A percentile compares a stretch with the other conserved stretches of the same genome.
phyloP scores from a whole-genome alignment of 1,139 yeast species.

The Sugiyamaella neomexicana region DNA sequence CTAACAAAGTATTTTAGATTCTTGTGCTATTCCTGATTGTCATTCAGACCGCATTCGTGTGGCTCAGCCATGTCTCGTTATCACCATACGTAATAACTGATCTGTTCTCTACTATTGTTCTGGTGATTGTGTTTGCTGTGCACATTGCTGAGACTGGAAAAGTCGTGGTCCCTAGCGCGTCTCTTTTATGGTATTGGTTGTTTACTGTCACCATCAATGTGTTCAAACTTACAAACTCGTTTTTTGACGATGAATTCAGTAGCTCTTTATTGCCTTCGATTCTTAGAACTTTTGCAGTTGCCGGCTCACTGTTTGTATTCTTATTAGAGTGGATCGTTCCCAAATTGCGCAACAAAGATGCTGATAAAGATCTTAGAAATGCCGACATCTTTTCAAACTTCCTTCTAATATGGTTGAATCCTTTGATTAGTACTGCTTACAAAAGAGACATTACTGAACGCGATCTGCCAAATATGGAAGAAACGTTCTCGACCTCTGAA shows the following conservation, averaged over 20 bases:
- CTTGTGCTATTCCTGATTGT: constrained; percentile 9
- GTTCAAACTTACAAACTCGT: constrained; percentile 46
- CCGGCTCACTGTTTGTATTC: constrained; percentile 4
- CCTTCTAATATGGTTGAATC: constrained; percentile 85
- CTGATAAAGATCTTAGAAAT: constrained; percentile 45
- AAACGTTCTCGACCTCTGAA: constrained; percentile 52
- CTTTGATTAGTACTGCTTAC: constrained; percentile 77
- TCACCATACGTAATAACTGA: constrained; percentile 7
- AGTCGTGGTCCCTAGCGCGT: constrained; percentile 61
- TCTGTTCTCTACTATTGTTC: constrained; percentile 3
- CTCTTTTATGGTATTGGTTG: constrained; percentile 72
- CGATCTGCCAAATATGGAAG: constrained; percentile 78
- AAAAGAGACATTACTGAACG: constrained; percentile 63
- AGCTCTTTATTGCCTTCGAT: background rate
- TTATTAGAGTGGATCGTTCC: constrained; percentile 14
- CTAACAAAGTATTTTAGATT: background rate
- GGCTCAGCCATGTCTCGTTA: constrained; percentile 7
- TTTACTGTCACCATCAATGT: constrained; percentile 48
- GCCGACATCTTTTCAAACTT: constrained; percentile 79
- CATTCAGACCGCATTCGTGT: constrained; percentile 7
- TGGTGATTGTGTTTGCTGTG: constrained; percentile 32
- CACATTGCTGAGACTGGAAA: constrained; percentile 73
- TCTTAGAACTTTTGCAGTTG: constrained; percentile 1
- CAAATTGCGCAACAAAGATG: constrained; percentile 9
- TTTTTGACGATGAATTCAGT: constrained; percentile 5